phyloP scores from a whole-genome alignment of 108 stramenopile species.

The Bacterosira constricta region DNA sequence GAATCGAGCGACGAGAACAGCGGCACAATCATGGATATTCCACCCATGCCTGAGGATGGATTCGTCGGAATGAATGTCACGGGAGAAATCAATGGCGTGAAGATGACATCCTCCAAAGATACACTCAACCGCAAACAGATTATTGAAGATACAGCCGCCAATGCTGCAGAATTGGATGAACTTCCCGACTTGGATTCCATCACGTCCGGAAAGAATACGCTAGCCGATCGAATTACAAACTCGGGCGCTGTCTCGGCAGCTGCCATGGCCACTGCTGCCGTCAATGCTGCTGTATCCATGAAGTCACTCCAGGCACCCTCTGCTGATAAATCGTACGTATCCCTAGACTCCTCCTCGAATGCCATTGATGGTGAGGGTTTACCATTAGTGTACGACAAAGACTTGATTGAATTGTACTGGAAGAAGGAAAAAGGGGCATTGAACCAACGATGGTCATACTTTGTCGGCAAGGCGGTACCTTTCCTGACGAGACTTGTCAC shows the following conservation, averaged over 20 bases:
- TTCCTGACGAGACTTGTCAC: slow-evolving; percentile 80
- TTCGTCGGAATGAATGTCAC: slow-evolving; percentile 42
- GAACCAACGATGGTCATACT: slow-evolving; percentile 88
- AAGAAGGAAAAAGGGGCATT: slow-evolving; percentile 85
- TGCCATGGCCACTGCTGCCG: slow-evolving; percentile 88
- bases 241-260: slow-evolving; percentile 82
- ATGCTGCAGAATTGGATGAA: background rate
- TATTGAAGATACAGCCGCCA: too few species aligned
- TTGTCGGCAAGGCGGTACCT: slow-evolving; percentile 90
- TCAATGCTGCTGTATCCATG: slow-evolving; percentile 91
- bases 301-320: slow-evolving; percentile 78
- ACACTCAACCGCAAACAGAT: slow-evolving; percentile 13
- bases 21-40: slow-evolving; percentile 12
- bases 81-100: slow-evolving; percentile 48
- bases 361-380: slow-evolving; percentile 86
- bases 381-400: slow-evolving; percentile 91
- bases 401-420: slow-evolving; percentile 91
- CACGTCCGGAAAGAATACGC: slow-evolving; percentile 16
- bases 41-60: slow-evolving; percentile 32
- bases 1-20: background rate
- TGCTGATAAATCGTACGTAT: slow-evolving; percentile 73
- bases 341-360: slow-evolving; percentile 54
- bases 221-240: slow-evolving; percentile 63
- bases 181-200: background rate
- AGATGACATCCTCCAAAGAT: slow-evolving; percentile 35